phyloP scores from a whole-genome alignment of 2,329 filamentous ascomycete genomes.

The Colletotrichum truncatum region DNA sequence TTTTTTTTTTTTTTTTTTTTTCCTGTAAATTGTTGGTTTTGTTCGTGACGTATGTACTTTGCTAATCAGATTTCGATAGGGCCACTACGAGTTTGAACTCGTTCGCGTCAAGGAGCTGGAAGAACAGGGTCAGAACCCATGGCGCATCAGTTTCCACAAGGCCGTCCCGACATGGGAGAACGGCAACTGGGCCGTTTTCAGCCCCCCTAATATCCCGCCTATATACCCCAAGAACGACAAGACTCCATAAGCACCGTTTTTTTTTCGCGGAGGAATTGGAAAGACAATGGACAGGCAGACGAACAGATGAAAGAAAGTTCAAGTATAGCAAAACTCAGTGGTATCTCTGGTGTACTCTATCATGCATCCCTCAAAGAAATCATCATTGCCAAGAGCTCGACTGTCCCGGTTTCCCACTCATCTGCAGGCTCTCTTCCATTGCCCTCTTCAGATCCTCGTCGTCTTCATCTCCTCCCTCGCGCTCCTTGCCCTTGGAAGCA shows the following conservation, averaged over 20 bases:
- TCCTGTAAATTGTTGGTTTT: not conserved
- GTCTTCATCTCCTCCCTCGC: conserved; percentile 44
- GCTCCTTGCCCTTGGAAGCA: conserved; percentile 45
- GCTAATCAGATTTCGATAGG: too few species aligned
- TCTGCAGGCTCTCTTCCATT: conserved; percentile 63
- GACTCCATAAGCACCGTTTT: too few species aligned
- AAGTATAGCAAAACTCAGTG: conserved; percentile 11
- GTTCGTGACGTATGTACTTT: too few species aligned
- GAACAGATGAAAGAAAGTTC: too few species aligned
- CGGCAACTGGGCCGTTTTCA: conserved; percentile 34
- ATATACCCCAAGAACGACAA: too few species aligned
- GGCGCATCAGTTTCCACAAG: conserved; percentile 38
- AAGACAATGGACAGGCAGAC: too few species aligned
- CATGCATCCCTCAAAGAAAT: not conserved
- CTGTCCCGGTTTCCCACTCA: conserved; percentile 39
- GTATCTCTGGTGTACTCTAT: conserved; percentile 29
- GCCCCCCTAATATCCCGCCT: not conserved
- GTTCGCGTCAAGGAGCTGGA: conserved; percentile 37
- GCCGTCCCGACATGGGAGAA: conserved; percentile 36
- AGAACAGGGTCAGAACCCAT: conserved; percentile 38
- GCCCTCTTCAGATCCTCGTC: conserved; percentile 66
- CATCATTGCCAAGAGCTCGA: conserved; percentile 19
- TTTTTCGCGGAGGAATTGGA: too few species aligned
- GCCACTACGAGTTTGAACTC: conserved; percentile 37
- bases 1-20: not conserved